These are phyloP conservation scores for Zasmidium cellare DNA, from an alignment of 2,329 filamentous ascomycete genomes.

Conservation along the genomic window DNA sequence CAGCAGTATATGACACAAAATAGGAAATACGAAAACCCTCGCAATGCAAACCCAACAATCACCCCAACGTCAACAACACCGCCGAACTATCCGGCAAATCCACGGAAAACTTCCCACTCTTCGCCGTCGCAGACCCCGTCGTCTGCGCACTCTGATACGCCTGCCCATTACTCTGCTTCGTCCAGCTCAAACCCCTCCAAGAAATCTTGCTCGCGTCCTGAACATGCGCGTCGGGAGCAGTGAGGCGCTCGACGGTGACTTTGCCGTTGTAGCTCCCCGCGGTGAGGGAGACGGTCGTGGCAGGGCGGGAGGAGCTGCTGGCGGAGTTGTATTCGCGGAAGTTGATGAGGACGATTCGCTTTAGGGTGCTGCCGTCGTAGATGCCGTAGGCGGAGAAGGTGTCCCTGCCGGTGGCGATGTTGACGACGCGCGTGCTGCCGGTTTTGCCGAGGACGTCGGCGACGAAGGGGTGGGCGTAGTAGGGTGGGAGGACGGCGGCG, in stretches of 20 bases:
- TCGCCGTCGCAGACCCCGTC: neutral
- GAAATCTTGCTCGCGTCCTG: constrained; percentile 17
- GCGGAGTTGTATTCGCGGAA: constrained; percentile 9
- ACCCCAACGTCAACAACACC: constrained; percentile 13
- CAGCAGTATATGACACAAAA: too few relatives aligned
- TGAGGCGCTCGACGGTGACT: constrained; percentile 11
- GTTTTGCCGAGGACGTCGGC: constrained; percentile 18
- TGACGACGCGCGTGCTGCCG: constrained; percentile 5
- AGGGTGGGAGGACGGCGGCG: constrained; percentile 16
- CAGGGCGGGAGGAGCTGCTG: constrained; percentile 3
- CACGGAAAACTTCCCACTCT: constrained; percentile 2
- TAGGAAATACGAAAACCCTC: neutral
- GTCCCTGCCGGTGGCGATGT: constrained; percentile 12
- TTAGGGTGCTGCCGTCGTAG: constrained; percentile 11
- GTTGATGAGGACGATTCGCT: constrained; percentile 17
- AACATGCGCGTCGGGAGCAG: constrained; percentile 12
- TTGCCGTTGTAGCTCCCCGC: constrained; percentile 6
- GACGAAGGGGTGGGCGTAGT: constrained; percentile 20
- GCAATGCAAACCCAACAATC: neutral
- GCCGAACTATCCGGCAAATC: constrained; percentile 9
- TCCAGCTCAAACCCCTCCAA: constrained; percentile 17
- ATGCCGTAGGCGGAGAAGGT: constrained; percentile 15
- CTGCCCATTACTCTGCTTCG: constrained; percentile 12
- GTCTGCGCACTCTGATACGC: constrained; percentile 6
- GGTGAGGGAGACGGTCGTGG: constrained; percentile 9